Percentiles rank a stretch among this genome's conserved stretches.
Evolutionary conservation across 495 filamentous ascomycete species (phyloP).

Genomic region (Neurospora sublineolata): DNA sequence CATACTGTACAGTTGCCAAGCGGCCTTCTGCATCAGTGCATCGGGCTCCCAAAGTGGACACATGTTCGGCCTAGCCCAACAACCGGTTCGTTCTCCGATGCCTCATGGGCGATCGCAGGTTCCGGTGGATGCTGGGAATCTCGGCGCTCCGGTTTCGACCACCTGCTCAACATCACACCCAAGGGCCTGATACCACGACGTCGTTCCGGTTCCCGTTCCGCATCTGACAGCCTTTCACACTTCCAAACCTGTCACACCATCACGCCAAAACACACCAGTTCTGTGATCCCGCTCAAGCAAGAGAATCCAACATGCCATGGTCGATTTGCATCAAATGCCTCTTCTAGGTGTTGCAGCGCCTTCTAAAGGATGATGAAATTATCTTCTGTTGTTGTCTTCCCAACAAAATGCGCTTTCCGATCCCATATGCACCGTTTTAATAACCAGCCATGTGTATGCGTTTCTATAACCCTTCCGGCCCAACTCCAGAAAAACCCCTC

Average conservation of each 20-base stretch:
- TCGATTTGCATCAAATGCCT: neutral
- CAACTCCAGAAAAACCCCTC: neutral
- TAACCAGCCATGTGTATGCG: neutral
- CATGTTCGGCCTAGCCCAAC: neutral
- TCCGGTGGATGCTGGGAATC: neutral
- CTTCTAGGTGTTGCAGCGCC: neutral
- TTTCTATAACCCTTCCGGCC: neutral
- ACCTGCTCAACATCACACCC: neutral
- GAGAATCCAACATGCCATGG: neutral
- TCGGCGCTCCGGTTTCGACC: neutral
- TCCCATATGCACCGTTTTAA: neutral
- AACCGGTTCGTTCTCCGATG: neutral
- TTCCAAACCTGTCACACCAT: neutral
- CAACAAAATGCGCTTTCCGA: neutral
- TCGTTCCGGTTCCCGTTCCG: neutral
- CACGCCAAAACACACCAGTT: neutral
- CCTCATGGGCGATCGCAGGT: neutral
- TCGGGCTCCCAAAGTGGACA: neutral
- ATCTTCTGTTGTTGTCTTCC: neutral
- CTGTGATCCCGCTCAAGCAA: neutral
- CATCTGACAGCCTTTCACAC: neutral
- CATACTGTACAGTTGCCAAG: neutral
- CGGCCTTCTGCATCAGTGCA: neutral
- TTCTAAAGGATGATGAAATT: neutral
- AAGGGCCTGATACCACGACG: neutral